A percentile compares a stretch with the other conserved stretches of the same genome.
phyloP scores from a whole-genome alignment of 805 yeast genomes.

The Candida silvatica region DNA sequence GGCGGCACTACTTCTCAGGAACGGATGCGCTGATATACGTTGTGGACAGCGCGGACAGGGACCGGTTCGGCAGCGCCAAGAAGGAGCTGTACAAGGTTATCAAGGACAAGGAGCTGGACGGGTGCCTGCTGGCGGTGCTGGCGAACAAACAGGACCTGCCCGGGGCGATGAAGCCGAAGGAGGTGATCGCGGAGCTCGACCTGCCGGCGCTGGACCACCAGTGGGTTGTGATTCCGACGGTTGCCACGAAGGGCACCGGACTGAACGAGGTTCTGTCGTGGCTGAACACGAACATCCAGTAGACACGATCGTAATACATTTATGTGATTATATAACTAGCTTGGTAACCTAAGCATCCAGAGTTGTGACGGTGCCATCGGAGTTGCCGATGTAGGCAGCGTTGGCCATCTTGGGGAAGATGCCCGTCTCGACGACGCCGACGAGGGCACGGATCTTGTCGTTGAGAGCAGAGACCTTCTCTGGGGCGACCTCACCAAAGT shows the following conservation, averaged over 20 bases:
- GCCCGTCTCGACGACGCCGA: slow-evolving; percentile 97
- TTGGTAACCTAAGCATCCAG: slow-evolving; percentile 21
- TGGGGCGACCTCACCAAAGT: slow-evolving; percentile 68
- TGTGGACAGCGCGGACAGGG: slow-evolving; percentile 71
- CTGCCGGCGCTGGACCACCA: slow-evolving; percentile 56
- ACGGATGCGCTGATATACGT: slow-evolving; percentile 89
- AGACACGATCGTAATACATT: neutral
- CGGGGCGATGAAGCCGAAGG: slow-evolving; percentile 68
- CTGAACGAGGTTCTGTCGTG: slow-evolving; percentile 81
- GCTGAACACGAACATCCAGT: slow-evolving; percentile 51
- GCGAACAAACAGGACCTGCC: slow-evolving; percentile 84
- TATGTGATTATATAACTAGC: neutral
- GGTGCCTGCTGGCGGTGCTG: slow-evolving; percentile 71
- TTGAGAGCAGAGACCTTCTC: slow-evolving; percentile 44
- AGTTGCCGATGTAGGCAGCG: slow-evolving; percentile 85
- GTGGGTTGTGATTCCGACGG: slow-evolving; percentile 89
- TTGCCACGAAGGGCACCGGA: slow-evolving; percentile 87
- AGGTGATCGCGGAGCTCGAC: slow-evolving; percentile 65
- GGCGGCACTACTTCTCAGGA: slow-evolving; percentile 95
- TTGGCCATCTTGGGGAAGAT: slow-evolving; percentile 68
- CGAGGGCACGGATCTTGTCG: slow-evolving; percentile 55
- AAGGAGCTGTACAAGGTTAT: slow-evolving; percentile 71
- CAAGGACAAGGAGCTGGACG: slow-evolving; percentile 75
- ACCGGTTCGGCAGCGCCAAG: slow-evolving; percentile 69
- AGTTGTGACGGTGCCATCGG: slow-evolving; percentile 45